Evolutionary conservation across 257 asterid genomes (phyloP).

Genomic region (Solanum chilense): DNA sequence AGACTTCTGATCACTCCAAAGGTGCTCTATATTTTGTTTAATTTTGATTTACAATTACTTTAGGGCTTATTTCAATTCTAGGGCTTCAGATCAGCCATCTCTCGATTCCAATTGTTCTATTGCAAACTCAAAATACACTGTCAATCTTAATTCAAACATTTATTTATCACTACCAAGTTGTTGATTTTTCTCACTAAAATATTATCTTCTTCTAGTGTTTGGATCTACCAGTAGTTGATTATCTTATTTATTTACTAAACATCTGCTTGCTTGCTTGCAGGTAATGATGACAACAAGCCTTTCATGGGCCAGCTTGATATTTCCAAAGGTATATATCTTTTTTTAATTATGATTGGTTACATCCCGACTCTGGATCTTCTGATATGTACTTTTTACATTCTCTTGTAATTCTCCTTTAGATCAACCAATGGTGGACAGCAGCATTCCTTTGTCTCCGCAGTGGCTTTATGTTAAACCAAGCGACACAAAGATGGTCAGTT

Average conservation of each 20-base stretch:
- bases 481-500: constrained; percentile 64
- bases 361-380: background rate
- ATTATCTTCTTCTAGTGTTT: background rate
- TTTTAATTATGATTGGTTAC: background rate
- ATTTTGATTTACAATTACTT: background rate
- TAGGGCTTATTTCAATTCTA: background rate
- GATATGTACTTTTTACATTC: background rate
- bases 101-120: background rate
- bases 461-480: constrained; percentile 85
- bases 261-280: constrained; percentile 19
- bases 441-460: constrained; percentile 93
- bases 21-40: constrained; percentile 25
- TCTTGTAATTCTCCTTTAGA: constrained; percentile 28
- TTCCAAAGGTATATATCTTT: constrained; percentile 45
- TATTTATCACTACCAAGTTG: background rate
- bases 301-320: constrained; percentile 57
- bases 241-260: constrained; percentile 4
- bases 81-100: constrained; percentile 32
- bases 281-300: constrained; percentile 69
- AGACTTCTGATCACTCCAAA: constrained; percentile 65
- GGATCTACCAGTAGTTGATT: background rate
- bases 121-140: background rate
- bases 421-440: constrained; percentile 59
- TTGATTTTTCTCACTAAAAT: background rate
- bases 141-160: background rate